Conservation (phyloP, 192 early-diverging fungal genomes). For the Coemansia sp. region DNA sequence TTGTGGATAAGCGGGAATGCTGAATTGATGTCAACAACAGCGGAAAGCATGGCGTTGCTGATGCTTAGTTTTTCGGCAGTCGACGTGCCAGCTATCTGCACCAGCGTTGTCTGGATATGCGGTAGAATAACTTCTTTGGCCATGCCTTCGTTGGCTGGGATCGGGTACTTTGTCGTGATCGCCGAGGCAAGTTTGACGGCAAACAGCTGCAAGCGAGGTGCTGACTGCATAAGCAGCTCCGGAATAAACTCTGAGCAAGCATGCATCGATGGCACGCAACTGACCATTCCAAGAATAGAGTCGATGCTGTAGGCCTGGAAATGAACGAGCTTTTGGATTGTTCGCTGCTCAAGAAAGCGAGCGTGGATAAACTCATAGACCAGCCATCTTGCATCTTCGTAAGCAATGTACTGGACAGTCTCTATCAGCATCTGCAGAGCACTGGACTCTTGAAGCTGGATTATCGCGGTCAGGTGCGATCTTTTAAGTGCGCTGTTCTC, state of each 20-base stretch:
- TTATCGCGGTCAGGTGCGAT: slow-evolving; percentile 50
- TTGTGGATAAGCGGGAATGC: slow-evolving; percentile 22
- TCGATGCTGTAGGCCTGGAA: slow-evolving; percentile 62
- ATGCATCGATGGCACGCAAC: slow-evolving; percentile 65
- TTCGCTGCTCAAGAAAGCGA: slow-evolving; percentile 60
- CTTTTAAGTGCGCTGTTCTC: slow-evolving; percentile 24
- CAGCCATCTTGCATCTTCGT: slow-evolving; percentile 22
- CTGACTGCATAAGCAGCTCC: slow-evolving; percentile 56
- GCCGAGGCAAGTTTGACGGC: slow-evolving; percentile 43
- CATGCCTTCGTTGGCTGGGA: slow-evolving; percentile 44
- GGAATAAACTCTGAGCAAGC: slow-evolving; percentile 60
- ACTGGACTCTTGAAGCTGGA: slow-evolving; percentile 59
- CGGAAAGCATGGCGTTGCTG: slow-evolving; percentile 37
- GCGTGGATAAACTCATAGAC: slow-evolving; percentile 63
- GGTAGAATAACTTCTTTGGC: slow-evolving; percentile 51
- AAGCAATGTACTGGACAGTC: slow-evolving; percentile 10
- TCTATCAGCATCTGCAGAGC: slow-evolving; percentile 61
- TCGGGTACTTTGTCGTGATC: slow-evolving; percentile 44
- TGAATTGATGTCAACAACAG: slow-evolving; percentile 20
- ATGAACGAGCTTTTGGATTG: slow-evolving; percentile 59
- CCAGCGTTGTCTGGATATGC: slow-evolving; percentile 43
- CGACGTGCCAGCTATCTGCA: slow-evolving; percentile 29
- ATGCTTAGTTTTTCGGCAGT: slow-evolving; percentile 31
- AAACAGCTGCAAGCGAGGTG: slow-evolving; percentile 40
- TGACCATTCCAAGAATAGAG: slow-evolving; percentile 58